Base-by-base conservation (phyloP, 2,329 filamentous ascomycete species). In the Penicillium sp. region DNA sequence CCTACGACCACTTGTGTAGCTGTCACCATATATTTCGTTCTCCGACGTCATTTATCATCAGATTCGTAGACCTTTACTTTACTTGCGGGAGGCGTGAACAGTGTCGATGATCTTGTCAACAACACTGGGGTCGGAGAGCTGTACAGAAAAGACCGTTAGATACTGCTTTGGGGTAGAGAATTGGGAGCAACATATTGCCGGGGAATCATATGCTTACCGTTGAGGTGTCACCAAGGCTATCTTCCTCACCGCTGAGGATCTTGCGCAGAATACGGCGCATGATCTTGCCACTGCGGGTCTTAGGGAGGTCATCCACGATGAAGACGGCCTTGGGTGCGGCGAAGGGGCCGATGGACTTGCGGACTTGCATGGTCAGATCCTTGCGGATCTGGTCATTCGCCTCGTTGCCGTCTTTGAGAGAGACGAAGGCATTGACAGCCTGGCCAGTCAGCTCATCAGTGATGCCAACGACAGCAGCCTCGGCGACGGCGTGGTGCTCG, bases 261-360 rank as follows among this genome's bases (percentile, higher is more conserved):
- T 99, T 99, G 64, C 93, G 82, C 77, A 99, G 75, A 67, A 99
- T 95, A 57, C 93, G 85, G 56, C 93, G 83, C 93, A 99, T 99
- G 67, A 99, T 99, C 86, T 99, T 99, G 59, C 93, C 93, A 61
- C 88, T 95, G 62, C 93, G 82, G 31, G 93, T 99, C 84, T 99
- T 97, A 64, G 93, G 93, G 58, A 99, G 81, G 69, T 99, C 93
- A 3, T 90, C 87, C 37, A 99, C 88, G 46, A 95, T 82, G 69
- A 84, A 93, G 56, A 99, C 86, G 16, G 87, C 87, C 79, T 97
- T 99, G 57, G 93, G 93, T 28, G 93, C 91, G 3, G 93, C 93
- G 68, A 99, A 99, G 3, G 93, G 93, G 11, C 93, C 93, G 67
- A 99, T 99, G 59, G 89, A 95, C 80, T 95, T 95, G 67, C 93